Evolutionary conservation across 495 filamentous ascomycete genomes (phyloP), one percentile per base, ranked within the genome.

Genomic region (Annulohypoxylon nitens): DNA sequence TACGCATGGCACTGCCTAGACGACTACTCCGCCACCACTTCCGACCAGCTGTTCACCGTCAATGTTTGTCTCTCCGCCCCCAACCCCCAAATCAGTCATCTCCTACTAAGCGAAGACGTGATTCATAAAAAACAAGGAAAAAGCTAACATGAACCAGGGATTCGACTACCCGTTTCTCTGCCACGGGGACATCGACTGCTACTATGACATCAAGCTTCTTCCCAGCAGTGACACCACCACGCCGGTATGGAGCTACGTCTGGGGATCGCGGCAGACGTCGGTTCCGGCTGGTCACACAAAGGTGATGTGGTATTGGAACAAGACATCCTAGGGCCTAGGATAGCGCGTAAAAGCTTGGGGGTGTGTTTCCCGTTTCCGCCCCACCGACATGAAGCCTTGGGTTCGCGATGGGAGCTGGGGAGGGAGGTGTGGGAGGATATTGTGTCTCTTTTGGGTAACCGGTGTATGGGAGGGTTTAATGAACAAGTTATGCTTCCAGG

Each of bases 181-280:
- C 74, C 79, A 75, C 67, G 78, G 78, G 2, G 74, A 81, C 23
- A 34, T 72, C 5, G 65, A 70, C 73, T 82, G 80, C 75, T 74
- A 51, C 61, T 81, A 78, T 45, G 80, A 82, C 47, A 70, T 79
- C 26, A 73, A 73, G 62, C 18, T 23, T 34, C 20, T 62, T 20
- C 74, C 77, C 12, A 45, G 53, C 5, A 12, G 11, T 5, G 26
- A 36, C 12, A 25, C 69, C 18, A 63, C 48, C 3, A 12, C 43
- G 51, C 73, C 79, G 7, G 75, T 79, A 2, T 82, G 80, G 80
- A 70, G 76, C 57, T 82, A 62, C 62, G 61, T 72, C 16, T 82
- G 79, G 79, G 80, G 80, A 2, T 65, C 67, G 39, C 50, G 73
- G n/a, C 77, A 82, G 75, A 34, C 48, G 61, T 60, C 39, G 0